These are phyloP conservation scores for Aeschynomene evenia DNA, from an alignment of 306 rosid species.

Conservation along the genomic window DNA sequence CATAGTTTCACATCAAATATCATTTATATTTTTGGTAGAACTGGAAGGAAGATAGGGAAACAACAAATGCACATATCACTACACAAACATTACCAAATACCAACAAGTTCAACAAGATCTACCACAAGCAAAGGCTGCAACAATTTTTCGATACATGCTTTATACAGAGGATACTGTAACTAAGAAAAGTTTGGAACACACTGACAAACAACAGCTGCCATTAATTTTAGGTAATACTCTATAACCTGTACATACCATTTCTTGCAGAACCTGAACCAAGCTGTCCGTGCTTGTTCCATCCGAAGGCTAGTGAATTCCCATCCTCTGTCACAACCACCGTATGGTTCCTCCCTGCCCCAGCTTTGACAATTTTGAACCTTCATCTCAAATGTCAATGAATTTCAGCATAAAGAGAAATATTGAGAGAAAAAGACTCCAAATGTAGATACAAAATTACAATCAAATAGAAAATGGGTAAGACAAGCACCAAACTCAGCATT, in stretches of 20 bases:
- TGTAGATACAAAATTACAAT: background rate
- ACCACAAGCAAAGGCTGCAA: background rate
- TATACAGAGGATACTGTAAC: background rate
- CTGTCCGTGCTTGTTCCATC: slow-evolving; percentile 99
- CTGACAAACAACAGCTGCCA: slow-evolving; percentile 8
- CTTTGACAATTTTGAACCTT: slow-evolving; percentile 77
- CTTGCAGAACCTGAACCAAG: slow-evolving; percentile 75
- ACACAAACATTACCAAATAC: background rate
- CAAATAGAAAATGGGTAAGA: background rate
- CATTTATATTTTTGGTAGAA: background rate
- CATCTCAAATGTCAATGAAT: slow-evolving; percentile 20
- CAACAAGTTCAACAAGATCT: background rate
- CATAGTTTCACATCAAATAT: background rate
- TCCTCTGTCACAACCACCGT: slow-evolving; percentile 81
- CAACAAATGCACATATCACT: background rate
- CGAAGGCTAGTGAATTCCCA: slow-evolving; percentile 84
- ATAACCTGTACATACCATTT: slow-evolving; percentile 58
- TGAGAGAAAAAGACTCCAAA: background rate
- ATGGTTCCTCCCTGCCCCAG: slow-evolving; percentile 87
- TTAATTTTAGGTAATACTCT: slow-evolving; percentile 2
- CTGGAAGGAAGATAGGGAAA: background rate
- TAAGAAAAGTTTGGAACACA: background rate
- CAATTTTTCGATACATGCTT: background rate
- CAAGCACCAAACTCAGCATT: background rate
- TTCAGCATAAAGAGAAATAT: slow-evolving; percentile 26